A percentile compares a stretch with the other conserved stretches of the same genome.
Evolutionary conservation across 1,284 basidiomycete genomes (phyloP).

Genomic region (Melampsora larici-populina): DNA sequence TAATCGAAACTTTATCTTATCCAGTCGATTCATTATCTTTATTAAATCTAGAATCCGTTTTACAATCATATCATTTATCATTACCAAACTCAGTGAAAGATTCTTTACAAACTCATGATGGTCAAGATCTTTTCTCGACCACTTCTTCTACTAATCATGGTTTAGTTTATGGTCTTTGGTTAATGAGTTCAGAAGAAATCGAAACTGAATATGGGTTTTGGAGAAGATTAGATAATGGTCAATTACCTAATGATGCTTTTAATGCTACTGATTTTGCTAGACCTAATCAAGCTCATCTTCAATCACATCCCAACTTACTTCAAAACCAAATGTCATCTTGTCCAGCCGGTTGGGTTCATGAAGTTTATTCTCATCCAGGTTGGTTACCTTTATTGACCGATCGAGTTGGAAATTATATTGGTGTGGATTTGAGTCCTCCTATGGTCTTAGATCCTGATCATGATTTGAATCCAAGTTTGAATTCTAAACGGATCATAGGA

Average conservation of each 20-base stretch:
- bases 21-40: conserved; percentile 1
- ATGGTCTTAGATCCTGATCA: conserved; percentile 2
- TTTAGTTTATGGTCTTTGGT: conserved; percentile 51
- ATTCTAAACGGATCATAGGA: conserved; percentile 6
- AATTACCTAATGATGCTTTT: conserved; percentile 56
- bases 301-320: neutral
- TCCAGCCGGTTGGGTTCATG: conserved; percentile 84
- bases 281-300: conserved; percentile 41
- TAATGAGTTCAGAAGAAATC: conserved; percentile 72
- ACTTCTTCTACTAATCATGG: conserved; percentile 45
- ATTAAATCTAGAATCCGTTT: too few species aligned
- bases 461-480: conserved; percentile 12
- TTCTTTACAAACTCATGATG: conserved; percentile 50
- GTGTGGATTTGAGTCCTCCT: conserved; percentile 84
- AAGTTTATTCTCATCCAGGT: conserved; percentile 84
- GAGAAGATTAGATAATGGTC: conserved; percentile 72
- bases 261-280: conserved; percentile 32
- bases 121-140: conserved; percentile 48
- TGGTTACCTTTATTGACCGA: conserved; percentile 95
- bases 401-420: conserved; percentile 92
- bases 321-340: conserved; percentile 79
- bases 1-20: conserved; percentile 34
- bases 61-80: conserved; percentile 1
- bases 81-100: conserved; percentile 49
- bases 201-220: conserved; percentile 90